Base-by-base conservation (phyloP, 1,284 basidiomycete genomes). In the Agroathelia rolfsii region DNA sequence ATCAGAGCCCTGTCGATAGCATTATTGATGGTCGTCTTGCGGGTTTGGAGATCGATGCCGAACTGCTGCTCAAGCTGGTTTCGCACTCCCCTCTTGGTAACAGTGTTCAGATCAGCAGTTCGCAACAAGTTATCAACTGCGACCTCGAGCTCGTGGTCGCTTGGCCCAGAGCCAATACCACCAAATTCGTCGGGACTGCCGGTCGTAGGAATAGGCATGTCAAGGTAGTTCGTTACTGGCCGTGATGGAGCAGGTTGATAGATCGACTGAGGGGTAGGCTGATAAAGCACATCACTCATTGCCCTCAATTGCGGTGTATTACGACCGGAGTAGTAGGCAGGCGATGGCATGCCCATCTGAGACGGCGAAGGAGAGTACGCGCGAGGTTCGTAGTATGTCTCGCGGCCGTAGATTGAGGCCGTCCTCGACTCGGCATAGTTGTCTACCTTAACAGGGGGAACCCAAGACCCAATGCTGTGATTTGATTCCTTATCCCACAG, bases 401-500 rank as follows among this genome's bases (percentile, higher is more conserved):
- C 83, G 24, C 80, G 76, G 24, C 85, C 85, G 42, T 89, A 88
- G 18, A 84, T 51, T 0, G 82, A 88, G 1, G 71, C 76, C 5
- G 78, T 76, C 19, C 65, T 72, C 6, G 79, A 83, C 46, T 84
- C 77, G 5, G 76, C 67, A 36, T 84, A 84, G 2, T 72, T 79
- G 11, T 79, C 77, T 48, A 73, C 57, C 47, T 77, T 77, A 11
- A 60, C 59, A 1, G 81, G 82, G 17, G 82, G 81, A 10, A 77
- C 74, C 78, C 81, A 88, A 0, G 83, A 88, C 13, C 83, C 82
- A 35, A 88, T 85, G 39, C 84, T 87, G 56, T 89, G 86, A 49
- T 90, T 90, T 0, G 84, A 90, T 47, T 93, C 90, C 54, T 90
- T 87, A 53, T 95, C 92, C 93, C 93, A 96, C 4, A 96, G 73